Percentiles rank a stretch among this genome's conserved stretches.
Evolutionary conservation across 2,329 filamentous ascomycete genomes (phyloP).

Genomic region (Scortechinia acanthostroma): DNA sequence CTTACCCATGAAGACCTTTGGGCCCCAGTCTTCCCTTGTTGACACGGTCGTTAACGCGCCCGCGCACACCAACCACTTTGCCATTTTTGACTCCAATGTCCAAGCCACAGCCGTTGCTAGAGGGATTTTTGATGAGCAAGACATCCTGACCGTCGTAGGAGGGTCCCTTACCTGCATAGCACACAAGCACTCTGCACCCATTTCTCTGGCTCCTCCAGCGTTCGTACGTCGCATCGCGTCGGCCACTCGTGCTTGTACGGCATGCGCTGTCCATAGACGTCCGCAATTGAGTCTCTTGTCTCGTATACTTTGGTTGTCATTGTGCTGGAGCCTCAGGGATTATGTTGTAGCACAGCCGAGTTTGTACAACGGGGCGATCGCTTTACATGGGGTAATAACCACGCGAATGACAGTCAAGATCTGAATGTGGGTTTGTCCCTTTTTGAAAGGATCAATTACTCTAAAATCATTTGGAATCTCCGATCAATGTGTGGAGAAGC

Average conservation of each 20-base stretch:
- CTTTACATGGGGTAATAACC: too few species aligned
- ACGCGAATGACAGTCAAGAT: too few species aligned
- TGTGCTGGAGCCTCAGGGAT: too few species aligned
- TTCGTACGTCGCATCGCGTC: conserved; percentile 14
- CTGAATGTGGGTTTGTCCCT: too few species aligned
- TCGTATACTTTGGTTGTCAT: conserved; percentile 5
- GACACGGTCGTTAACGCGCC: conserved; percentile 18
- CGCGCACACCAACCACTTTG: conserved; percentile 23
- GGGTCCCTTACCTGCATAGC: conserved; percentile 23
- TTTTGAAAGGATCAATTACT: too few species aligned
- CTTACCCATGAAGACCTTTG: conserved; percentile 21
- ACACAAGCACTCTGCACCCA: conserved; percentile 28
- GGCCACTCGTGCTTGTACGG: conserved; percentile 24
- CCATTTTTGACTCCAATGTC: conserved; percentile 23
- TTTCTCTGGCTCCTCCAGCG: conserved; percentile 20
- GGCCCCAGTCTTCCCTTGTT: conserved; percentile 23
- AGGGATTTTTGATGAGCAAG: background rate
- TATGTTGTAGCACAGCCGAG: too few species aligned
- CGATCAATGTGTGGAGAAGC: too few species aligned
- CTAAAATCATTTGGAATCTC: too few species aligned
- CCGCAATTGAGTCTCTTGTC: conserved; percentile 16
- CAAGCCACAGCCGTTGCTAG: conserved; percentile 23
- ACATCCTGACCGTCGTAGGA: background rate
- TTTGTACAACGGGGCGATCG: too few species aligned
- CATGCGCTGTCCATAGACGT: conserved; percentile 19